Base-by-base conservation (phyloP, 1,284 basidiomycete species). In the Melampsora larici-populina region DNA sequence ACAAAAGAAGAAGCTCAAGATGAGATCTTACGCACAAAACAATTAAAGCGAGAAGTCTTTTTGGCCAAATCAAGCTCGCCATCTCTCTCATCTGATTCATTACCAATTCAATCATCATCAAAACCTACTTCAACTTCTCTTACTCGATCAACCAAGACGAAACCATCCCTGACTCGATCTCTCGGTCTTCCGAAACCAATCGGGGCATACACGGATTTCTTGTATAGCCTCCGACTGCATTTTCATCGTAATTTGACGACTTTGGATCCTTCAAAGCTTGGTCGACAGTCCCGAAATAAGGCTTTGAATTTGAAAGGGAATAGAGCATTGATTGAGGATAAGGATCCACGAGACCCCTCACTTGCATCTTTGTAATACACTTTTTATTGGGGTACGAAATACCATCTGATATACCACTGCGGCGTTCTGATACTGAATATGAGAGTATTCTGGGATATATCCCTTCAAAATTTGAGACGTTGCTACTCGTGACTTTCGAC, bases 231-330 rank as follows among this genome's bases (percentile, higher is more conserved):
- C 13, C 55, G 74, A 31, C 48, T 77, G 13, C 74, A 77, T 77
- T 77, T 77, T 48, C 74, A 77, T 69, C 74, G 74, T 13, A 77
- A 70, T 63, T 51, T 77, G n/a, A 58, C 74, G 13, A 60, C 60
- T 48, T 60, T 77, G 29, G 73, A 75, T 46, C 73, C 65, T 21
- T 55, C 64, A 55, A 75, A 68, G 43, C 65, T 75, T 24, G 71
- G 36, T 36, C 36, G 36, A 36, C 36, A 36, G 9, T 4, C 36
- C 3, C 36, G 36, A 36, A 36, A 36, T 36, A 36, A 36, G 36
- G 36, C 36, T 3, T 36, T 36, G 36, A 36, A 36, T 3, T 3
- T 36, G 36, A 36, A 36, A 36, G 36, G 36, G 36, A 36, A 36
- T 36, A 36, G 9, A 36, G 36, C 9, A 36, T 36, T 36, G 36